phyloP scores from a whole-genome alignment of 768 basidiomycete species.

The Lactifluus hygrophoroides region DNA sequence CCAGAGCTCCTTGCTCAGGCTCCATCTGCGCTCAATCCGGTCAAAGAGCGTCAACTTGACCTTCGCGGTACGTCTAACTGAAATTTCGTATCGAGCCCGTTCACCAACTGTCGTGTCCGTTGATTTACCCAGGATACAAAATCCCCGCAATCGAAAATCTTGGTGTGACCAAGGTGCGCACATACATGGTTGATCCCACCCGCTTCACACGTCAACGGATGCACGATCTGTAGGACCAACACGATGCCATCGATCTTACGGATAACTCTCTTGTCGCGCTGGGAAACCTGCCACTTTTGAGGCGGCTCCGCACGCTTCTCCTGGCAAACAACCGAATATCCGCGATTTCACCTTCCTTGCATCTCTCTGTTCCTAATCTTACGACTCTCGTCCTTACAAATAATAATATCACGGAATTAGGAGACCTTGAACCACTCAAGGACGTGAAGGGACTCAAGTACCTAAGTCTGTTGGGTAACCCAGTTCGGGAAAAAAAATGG shows the following conservation, averaged over 20 bases:
- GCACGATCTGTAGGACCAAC: conserved; percentile 57
- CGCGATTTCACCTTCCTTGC: conserved; percentile 71
- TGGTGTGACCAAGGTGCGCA: conserved; percentile 75
- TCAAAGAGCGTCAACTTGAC: conserved; percentile 88
- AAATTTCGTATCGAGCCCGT: neutral
- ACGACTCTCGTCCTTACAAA: conserved; percentile 76
- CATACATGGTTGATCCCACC: conserved; percentile 18
- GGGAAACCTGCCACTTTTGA: conserved; percentile 80
- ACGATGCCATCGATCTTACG: conserved; percentile 89
- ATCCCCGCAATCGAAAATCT: conserved; percentile 95
- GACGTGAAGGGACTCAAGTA: conserved; percentile 68
- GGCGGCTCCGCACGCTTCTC: conserved; percentile 73
- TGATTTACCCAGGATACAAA: conserved; percentile 53
- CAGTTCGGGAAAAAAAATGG: conserved; percentile 87
- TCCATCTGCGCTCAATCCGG: conserved; percentile 65
- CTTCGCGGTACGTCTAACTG: conserved; percentile 59
- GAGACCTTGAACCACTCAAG: conserved; percentile 77
- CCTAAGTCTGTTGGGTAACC: conserved; percentile 71
- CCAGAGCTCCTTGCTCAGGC: conserved; percentile 86
- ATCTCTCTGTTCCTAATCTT: conserved; percentile 79
- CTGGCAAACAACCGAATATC: conserved; percentile 88
- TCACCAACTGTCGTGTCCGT: conserved; percentile 1
- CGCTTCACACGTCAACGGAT: neutral
- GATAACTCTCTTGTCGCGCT: conserved; percentile 81
- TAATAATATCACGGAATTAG: conserved; percentile 71